Evolutionary conservation across 768 basidiomycete species (phyloP).

Genomic region (Sistotremastrum suecicum): DNA sequence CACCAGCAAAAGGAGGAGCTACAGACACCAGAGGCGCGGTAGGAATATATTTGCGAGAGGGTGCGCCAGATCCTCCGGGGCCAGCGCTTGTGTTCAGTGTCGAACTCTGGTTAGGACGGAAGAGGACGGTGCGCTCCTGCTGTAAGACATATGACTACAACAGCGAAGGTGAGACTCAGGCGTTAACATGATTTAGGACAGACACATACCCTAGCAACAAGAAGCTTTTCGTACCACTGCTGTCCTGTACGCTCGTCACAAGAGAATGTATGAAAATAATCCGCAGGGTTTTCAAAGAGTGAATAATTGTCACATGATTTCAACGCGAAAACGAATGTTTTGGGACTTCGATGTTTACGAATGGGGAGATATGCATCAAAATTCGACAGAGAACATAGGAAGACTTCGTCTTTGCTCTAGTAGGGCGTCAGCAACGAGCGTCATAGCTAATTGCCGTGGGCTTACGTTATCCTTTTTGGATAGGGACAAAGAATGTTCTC

Average conservation of each 20-base stretch:
- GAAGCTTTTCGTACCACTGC: constrained; percentile 66
- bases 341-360: constrained; percentile 67
- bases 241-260: constrained; percentile 61
- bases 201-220: constrained; percentile 63
- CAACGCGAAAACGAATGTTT: constrained; percentile 70
- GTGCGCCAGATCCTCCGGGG: constrained; percentile 20
- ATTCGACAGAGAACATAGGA: constrained; percentile 74
- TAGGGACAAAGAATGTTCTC: constrained; percentile 76
- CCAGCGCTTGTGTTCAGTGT: constrained; percentile 9
- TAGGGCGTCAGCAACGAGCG: not conserved
- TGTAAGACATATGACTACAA: constrained; percentile 67
- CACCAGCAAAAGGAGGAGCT: constrained; percentile 23
- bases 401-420: constrained; percentile 73
- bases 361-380: constrained; percentile 82
- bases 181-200: not conserved
- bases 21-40: constrained; percentile 36
- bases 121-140: constrained; percentile 64
- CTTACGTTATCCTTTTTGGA: constrained; percentile 81
- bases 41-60: constrained; percentile 22
- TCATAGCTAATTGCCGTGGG: constrained; percentile 2
- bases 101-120: constrained; percentile 24
- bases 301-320: constrained; percentile 81
- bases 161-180: constrained; percentile 6
- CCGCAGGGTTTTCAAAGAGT: constrained; percentile 75
- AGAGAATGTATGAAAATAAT: constrained; percentile 81